These are phyloP conservation scores for Elsinoe australis DNA, from an alignment of 2,329 filamentous ascomycete species.

Conservation along the genomic window DNA sequence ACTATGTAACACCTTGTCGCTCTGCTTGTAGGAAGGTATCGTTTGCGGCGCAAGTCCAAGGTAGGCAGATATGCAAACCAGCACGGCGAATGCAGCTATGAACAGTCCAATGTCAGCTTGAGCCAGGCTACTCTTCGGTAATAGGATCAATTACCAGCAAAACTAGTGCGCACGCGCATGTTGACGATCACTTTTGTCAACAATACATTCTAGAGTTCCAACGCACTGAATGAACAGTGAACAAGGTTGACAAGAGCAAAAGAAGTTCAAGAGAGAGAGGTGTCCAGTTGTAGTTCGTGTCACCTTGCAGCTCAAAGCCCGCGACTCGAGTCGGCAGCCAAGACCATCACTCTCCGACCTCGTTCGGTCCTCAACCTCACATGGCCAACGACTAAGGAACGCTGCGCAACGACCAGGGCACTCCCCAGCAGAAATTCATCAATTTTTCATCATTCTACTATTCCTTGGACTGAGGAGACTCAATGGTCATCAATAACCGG, in stretches of 20 bases:
- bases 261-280: not conserved
- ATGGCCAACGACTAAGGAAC: constrained; percentile 35
- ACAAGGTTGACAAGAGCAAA: not conserved
- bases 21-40: constrained; percentile 54
- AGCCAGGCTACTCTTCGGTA: constrained; percentile 18
- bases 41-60: constrained; percentile 62
- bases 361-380: constrained; percentile 28
- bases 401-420: constrained; percentile 18
- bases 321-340: constrained; percentile 17
- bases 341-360: constrained; percentile 20
- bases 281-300: not conserved
- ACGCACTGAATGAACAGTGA: constrained; percentile 25
- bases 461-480: constrained; percentile 13
- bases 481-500: constrained; percentile 16
- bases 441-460: constrained; percentile 14
- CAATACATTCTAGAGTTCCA: constrained; percentile 29
- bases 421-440: constrained; percentile 8
- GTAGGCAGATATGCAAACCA: constrained; percentile 66
- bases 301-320: constrained; percentile 12
- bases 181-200: not conserved
- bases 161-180: constrained; percentile 83
- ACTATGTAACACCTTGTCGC: constrained; percentile 81
- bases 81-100: constrained; percentile 44
- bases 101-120: constrained; percentile 1
- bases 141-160: constrained; percentile 61